Evolutionary conservation across 306 rosid species (phyloP).

Genomic region (Glycine soja): DNA sequence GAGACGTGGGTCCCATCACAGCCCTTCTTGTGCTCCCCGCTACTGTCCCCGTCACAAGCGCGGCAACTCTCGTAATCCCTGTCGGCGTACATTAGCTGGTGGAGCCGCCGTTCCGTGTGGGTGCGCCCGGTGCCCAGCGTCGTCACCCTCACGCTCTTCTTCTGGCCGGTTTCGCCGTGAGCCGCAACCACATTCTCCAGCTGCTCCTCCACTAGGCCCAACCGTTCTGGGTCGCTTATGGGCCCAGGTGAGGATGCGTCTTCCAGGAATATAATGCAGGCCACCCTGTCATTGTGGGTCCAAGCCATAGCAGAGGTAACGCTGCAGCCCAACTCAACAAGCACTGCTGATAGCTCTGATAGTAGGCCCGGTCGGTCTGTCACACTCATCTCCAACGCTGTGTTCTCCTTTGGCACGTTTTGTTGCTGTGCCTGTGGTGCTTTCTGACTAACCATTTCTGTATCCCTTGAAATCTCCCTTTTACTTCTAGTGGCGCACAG

Average conservation of each 20-base stretch:
- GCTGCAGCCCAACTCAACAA: constrained; percentile 67
- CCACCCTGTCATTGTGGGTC: constrained; percentile 76
- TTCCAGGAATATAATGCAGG: constrained; percentile 69
- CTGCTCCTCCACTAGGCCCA: constrained; percentile 66
- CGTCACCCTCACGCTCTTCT: constrained; percentile 62
- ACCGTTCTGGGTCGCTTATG: constrained; percentile 58
- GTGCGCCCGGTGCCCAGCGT: constrained; percentile 56
- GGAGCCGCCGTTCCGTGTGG: constrained; percentile 81
- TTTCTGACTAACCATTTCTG: constrained; percentile 3
- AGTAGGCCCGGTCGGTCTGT: constrained; percentile 76
- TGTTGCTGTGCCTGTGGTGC: constrained; percentile 40
- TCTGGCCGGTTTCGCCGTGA: constrained; percentile 59
- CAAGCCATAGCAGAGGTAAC: constrained; percentile 70
- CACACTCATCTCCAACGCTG: constrained; percentile 76
- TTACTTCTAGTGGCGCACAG: constrained; percentile 61
- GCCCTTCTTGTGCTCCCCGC: constrained; percentile 59
- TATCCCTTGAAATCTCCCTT: constrained; percentile 44
- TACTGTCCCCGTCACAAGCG: constrained; percentile 55
- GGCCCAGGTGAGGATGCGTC: constrained; percentile 66
- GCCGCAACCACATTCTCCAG: constrained; percentile 71
- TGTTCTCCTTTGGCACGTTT: constrained; percentile 42
- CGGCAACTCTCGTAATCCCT: constrained; percentile 69
- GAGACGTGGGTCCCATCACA: constrained; percentile 79
- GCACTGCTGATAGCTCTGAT: constrained; percentile 77
- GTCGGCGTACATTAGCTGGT: constrained; percentile 79